Conservation (phyloP, 2,329 filamentous ascomycete species). For the Fusarium marasasianum region DNA sequence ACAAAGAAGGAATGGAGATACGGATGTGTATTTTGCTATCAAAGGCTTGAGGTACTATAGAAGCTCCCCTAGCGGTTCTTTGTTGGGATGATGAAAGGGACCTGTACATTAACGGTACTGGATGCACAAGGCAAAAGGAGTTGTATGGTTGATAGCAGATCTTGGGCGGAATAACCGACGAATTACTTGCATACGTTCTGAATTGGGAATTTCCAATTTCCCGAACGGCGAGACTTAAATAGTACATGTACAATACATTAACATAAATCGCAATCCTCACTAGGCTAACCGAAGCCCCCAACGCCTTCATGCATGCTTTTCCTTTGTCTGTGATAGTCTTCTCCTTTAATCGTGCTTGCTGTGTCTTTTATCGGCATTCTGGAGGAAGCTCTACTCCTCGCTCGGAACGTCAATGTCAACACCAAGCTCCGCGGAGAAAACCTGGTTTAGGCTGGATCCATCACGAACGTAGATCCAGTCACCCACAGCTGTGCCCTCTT, state of each 20-base stretch:
- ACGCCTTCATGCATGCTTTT: constrained; percentile 29
- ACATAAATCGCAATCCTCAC: constrained; percentile 8
- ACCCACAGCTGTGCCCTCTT: constrained; percentile 77
- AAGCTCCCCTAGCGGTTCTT: neutral
- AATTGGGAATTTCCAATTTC: constrained; percentile 3
- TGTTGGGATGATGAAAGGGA: neutral
- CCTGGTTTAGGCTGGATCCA: constrained; percentile 75
- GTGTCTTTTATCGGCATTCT: constrained; percentile 18
- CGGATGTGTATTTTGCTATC: neutral
- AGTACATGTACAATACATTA: constrained; percentile 34
- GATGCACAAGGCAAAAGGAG: neutral
- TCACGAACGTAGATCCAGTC: constrained; percentile 92
- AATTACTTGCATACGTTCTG: constrained; percentile 30
- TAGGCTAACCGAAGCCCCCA: constrained; percentile 26
- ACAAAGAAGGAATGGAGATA: neutral
- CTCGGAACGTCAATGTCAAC: constrained; percentile 62
- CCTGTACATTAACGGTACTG: constrained; percentile 23
- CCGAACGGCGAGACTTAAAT: neutral
- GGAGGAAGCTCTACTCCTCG: constrained; percentile 42
- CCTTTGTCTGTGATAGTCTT: constrained; percentile 2
- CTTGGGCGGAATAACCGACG: neutral
- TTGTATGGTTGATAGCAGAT: neutral
- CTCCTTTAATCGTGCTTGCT: constrained; percentile 13
- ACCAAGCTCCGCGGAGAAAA: constrained; percentile 80
- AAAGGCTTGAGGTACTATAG: neutral